Evolutionary conservation across 345 rosid species (phyloP).

Genomic region (Reutealis trisperma): DNA sequence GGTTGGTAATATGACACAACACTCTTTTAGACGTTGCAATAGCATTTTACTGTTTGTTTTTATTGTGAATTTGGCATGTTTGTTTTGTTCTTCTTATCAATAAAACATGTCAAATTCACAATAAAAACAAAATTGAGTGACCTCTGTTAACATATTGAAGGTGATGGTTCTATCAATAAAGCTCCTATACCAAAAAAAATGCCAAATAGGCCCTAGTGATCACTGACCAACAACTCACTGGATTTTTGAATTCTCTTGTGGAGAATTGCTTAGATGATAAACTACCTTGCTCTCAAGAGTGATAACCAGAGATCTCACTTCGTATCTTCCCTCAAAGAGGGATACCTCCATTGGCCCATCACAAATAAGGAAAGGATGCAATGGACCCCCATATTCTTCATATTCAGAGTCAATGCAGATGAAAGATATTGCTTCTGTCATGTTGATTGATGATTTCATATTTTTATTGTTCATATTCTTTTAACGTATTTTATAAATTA

Average conservation of each 20-base stretch:
- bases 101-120: too few relatives aligned
- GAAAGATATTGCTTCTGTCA: not conserved
- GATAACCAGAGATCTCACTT: not conserved
- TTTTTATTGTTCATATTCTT: not conserved
- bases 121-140: too few relatives aligned
- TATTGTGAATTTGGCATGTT: too few relatives aligned
- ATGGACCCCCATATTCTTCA: not conserved
- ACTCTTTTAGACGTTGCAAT: too few relatives aligned
- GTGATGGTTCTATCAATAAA: too few relatives aligned
- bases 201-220: too few relatives aligned
- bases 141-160: too few relatives aligned
- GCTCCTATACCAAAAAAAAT: too few relatives aligned
- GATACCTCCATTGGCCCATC: constrained; percentile 4
- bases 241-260: not conserved
- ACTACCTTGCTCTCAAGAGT: not conserved
- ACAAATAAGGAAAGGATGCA: not conserved
- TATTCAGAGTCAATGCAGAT: not conserved
- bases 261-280: not conserved
- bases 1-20: constrained; percentile 49
- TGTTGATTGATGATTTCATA: constrained; percentile 8
- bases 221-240: not conserved
- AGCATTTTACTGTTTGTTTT: too few relatives aligned
- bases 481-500: not conserved
- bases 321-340: not conserved
- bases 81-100: too few relatives aligned